Conservation (phyloP, 257 asterid genomes). For the Solanum bulbocastanum region DNA sequence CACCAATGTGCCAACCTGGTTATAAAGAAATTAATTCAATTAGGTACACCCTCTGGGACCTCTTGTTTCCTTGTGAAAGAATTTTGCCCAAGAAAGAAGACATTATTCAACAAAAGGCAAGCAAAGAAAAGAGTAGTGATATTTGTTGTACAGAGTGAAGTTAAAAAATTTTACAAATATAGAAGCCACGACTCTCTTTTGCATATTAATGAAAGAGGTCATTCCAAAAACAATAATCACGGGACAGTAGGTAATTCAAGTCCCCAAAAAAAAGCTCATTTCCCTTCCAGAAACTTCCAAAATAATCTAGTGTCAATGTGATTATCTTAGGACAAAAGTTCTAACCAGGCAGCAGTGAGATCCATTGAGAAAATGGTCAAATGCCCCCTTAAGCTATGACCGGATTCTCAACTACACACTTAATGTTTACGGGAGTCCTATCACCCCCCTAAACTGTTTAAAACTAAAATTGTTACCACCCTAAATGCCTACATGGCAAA, state of each 20-base stretch:
- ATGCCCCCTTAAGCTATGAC: no score
- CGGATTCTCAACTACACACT: no score
- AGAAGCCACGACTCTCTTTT: background rate
- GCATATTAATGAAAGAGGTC: background rate
- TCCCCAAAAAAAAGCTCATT: background rate
- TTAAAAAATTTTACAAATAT: background rate
- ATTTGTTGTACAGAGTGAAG: background rate
- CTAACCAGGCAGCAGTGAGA: background rate
- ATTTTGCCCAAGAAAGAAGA: background rate
- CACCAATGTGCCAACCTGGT: constrained; percentile 68
- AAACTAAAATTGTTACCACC: no score
- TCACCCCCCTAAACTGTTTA: no score
- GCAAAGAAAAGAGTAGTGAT: background rate
- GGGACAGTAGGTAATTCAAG: background rate
- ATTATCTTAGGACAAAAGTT: background rate
- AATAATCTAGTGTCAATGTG: background rate
- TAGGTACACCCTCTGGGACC: background rate
- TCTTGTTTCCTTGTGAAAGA: background rate
- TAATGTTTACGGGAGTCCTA: no score
- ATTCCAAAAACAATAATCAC: background rate
- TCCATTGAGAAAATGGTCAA: background rate
- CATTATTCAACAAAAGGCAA: background rate
- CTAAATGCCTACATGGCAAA: no score
- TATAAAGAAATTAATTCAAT: background rate
- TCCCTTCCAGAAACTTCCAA: background rate